A percentile compares a stretch with the other conserved stretches of the same genome.
These are phyloP conservation scores for Solanum sitiens DNA, from an alignment of 257 asterid genomes.

Conservation along the genomic window DNA sequence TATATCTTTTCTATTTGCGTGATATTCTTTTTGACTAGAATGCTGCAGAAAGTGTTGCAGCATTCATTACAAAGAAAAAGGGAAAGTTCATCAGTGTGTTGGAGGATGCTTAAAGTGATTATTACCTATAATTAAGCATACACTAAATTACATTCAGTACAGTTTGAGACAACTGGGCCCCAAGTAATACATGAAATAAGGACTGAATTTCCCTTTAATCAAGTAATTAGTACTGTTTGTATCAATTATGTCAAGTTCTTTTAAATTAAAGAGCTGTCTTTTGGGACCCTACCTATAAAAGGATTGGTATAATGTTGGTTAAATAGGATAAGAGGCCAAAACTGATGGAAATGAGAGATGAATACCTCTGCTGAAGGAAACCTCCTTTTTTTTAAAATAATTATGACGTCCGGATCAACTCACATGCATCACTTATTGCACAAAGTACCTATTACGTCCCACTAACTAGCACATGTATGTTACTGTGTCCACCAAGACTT, in stretches of 20 bases:
- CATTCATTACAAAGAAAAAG: not conserved
- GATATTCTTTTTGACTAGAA: not conserved
- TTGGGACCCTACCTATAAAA: not conserved
- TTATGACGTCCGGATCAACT: fast-evolving
- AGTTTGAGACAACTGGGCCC: not conserved
- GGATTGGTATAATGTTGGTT: not conserved
- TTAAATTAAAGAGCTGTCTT: not conserved
- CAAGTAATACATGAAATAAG: not conserved
- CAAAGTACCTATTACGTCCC: not conserved
- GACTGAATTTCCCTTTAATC: not conserved
- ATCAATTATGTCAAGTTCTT: not conserved
- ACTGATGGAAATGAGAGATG: not conserved
- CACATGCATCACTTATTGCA: not conserved
- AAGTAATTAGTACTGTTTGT: not conserved
- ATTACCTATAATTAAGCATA: not conserved
- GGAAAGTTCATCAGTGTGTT: not conserved
- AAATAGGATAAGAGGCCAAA: not conserved
- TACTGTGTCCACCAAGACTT: not conserved
- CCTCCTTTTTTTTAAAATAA: not conserved
- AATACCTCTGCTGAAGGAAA: not conserved
- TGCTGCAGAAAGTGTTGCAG: not conserved
- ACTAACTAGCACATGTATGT: not conserved
- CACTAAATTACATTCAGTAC: not conserved
- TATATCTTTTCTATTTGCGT: not conserved
- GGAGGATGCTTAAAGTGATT: not conserved